Evolutionary conservation across 352 stramenopile genomes (phyloP).

Genomic region (Phytophthora litchii): DNA sequence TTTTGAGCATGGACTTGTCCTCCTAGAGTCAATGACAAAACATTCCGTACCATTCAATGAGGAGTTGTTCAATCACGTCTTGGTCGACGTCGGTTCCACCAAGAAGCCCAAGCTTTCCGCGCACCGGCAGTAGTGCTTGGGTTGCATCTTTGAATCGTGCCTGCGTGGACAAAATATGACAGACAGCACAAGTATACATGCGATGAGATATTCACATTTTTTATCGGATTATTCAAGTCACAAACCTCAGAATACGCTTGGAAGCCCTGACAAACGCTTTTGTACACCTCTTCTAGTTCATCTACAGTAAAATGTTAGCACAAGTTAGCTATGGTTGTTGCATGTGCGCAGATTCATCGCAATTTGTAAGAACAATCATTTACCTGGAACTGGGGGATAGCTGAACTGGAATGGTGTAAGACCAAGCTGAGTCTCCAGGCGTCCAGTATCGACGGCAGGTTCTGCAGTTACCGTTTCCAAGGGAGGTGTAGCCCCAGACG

Average conservation of each 20-base stretch:
- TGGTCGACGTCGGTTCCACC: conserved; percentile 75
- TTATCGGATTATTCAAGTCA: neutral
- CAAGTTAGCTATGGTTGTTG: neutral
- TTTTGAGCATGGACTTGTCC: neutral
- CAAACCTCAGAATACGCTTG: conserved; percentile 71
- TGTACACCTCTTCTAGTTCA: conserved; percentile 55
- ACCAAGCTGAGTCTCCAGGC: conserved; percentile 48
- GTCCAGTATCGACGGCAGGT: conserved; percentile 40
- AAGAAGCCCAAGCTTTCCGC: conserved; percentile 70
- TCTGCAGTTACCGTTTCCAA: conserved; percentile 29
- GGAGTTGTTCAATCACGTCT: conserved; percentile 75
- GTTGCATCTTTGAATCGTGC: conserved; percentile 63
- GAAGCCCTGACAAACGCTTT: conserved; percentile 66
- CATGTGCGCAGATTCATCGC: neutral
- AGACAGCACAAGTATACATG: neutral
- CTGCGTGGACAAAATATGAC: conserved; percentile 19
- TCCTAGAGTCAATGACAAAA: neutral
- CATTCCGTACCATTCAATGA: conserved; percentile 75
- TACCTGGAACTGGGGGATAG: conserved; percentile 42
- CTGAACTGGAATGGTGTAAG: conserved; percentile 66
- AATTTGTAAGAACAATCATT: neutral
- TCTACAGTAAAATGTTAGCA: conserved; percentile 24
- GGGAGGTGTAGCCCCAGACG: conserved; percentile 30
- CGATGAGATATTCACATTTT: neutral
- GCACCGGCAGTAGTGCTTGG: conserved; percentile 58